Conservation (phyloP, 495 filamentous ascomycete genomes). For the Neurospora hispaniola region DNA sequence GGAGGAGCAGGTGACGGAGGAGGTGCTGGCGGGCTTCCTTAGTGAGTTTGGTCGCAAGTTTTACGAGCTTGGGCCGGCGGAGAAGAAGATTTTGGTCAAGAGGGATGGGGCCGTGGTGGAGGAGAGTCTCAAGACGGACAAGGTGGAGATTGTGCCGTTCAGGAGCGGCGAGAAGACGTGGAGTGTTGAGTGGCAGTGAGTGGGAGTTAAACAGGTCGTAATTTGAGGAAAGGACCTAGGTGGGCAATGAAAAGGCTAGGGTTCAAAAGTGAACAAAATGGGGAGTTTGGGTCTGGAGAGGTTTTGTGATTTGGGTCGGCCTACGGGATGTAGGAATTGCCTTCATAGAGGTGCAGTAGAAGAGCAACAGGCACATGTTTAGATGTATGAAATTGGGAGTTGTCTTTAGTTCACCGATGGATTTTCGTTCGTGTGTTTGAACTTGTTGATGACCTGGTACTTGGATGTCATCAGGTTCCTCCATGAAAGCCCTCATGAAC, state of each 20-base stretch:
- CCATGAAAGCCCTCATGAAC: too few species aligned
- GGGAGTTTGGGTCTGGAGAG: background rate
- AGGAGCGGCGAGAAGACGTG: slow-evolving; percentile 55
- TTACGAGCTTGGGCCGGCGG: slow-evolving; percentile 35
- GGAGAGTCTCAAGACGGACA: slow-evolving; percentile 25
- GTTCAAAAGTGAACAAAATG: background rate
- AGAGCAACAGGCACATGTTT: too few species aligned
- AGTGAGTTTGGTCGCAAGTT: slow-evolving; percentile 63
- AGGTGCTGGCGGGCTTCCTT: slow-evolving; percentile 64
- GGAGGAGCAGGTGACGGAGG: slow-evolving; percentile 52
- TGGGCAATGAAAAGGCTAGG: background rate
- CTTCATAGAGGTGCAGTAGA: too few species aligned
- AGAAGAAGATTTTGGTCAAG: slow-evolving; percentile 14
- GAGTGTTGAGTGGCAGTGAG: slow-evolving; percentile 38
- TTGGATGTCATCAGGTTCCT: too few species aligned
- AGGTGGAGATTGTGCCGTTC: slow-evolving; percentile 61
- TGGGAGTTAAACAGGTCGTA: background rate
- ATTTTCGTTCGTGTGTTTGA: too few species aligned
- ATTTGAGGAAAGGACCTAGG: background rate
- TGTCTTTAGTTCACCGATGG: too few species aligned
- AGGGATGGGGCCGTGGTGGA: slow-evolving; percentile 15
- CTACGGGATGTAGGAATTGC: too few species aligned
- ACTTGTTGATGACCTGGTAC: too few species aligned
- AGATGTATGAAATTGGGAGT: too few species aligned
- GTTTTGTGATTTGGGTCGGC: background rate